These are phyloP conservation scores for Nematodospora anomalae DNA, from an alignment of 1,139 yeast genomes.

Conservation along the genomic window DNA sequence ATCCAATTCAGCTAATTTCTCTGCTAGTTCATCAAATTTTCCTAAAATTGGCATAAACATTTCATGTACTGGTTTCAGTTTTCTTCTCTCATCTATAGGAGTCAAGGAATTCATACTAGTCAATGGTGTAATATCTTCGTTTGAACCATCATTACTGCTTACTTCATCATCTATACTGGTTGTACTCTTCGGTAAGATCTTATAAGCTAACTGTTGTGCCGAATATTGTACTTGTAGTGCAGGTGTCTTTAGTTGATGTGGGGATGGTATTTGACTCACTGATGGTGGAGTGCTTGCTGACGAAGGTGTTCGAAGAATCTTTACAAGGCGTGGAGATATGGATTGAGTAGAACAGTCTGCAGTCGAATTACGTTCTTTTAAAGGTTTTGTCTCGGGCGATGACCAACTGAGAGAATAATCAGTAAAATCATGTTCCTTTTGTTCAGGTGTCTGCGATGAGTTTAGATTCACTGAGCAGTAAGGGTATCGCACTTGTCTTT, in stretches of 20 bases:
- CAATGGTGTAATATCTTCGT: constrained; percentile 33
- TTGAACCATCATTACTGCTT: constrained; percentile 8
- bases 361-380: not conserved
- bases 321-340: not conserved
- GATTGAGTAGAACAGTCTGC: not conserved
- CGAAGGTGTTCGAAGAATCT: constrained; percentile 1
- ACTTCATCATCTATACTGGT: constrained; percentile 11
- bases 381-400: not conserved
- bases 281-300: constrained; percentile 5
- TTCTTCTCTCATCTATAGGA: constrained; percentile 23
- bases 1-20: constrained; percentile 45
- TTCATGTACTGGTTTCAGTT: constrained; percentile 43
- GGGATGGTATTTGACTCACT: constrained; percentile 6
- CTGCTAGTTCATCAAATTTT: constrained; percentile 47
- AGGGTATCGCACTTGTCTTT: not conserved
- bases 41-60: constrained; percentile 49
- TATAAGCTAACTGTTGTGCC: constrained; percentile 4
- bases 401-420: not conserved
- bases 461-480: not conserved
- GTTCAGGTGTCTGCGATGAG: not conserved
- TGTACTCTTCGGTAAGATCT: constrained; percentile 5
- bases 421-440: not conserved
- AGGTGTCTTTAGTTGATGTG: constrained; percentile 3
- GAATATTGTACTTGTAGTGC: constrained; percentile 2
- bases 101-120: constrained; percentile 40